Evolutionary conservation across 2,329 filamentous ascomycete genomes (phyloP).

Genomic region (Colletotrichum sp.): DNA sequence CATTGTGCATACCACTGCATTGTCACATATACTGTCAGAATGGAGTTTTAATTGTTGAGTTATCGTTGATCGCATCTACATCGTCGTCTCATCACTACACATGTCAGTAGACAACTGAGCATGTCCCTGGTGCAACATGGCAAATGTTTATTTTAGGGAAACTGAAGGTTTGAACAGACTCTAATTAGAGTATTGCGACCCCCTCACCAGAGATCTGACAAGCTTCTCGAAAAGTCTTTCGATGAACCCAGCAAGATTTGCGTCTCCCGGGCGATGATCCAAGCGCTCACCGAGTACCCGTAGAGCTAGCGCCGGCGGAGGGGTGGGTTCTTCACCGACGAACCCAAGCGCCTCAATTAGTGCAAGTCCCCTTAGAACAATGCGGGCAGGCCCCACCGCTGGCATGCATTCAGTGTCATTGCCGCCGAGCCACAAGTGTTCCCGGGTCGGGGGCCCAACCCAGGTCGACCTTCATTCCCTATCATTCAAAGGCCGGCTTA

Average conservation of each 20-base stretch:
- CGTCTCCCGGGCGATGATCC: not conserved
- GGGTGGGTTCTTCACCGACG: slow-evolving; percentile 8
- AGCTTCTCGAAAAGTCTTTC: not conserved
- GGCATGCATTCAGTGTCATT: not conserved
- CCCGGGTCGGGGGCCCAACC: slow-evolving; percentile 2
- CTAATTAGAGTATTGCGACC: not conserved
- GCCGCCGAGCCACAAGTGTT: slow-evolving; percentile 10
- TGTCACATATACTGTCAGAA: slow-evolving; percentile 8
- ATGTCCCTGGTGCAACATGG: not conserved
- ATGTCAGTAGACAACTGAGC: not conserved
- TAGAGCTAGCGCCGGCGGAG: not conserved
- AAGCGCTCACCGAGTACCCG: slow-evolving; percentile 7
- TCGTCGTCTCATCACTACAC: not conserved
- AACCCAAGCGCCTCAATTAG: slow-evolving; percentile 13
- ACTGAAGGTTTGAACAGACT: not conserved
- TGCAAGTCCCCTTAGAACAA: slow-evolving; percentile 19
- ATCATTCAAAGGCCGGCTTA: slow-evolving; percentile 17
- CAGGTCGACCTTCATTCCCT: slow-evolving; percentile 12
- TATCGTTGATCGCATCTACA: not conserved
- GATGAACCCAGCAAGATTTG: not conserved
- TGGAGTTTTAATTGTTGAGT: not conserved
- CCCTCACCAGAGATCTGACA: not conserved
- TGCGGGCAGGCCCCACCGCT: slow-evolving; percentile 16
- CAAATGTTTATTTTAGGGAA: not conserved
- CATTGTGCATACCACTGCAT: slow-evolving; percentile 14